Evolutionary conservation across 2,329 filamentous ascomycete species (phyloP), one percentile per base, ranked within the genome.

Genomic region (Ophidiomyces ophidiicola): DNA sequence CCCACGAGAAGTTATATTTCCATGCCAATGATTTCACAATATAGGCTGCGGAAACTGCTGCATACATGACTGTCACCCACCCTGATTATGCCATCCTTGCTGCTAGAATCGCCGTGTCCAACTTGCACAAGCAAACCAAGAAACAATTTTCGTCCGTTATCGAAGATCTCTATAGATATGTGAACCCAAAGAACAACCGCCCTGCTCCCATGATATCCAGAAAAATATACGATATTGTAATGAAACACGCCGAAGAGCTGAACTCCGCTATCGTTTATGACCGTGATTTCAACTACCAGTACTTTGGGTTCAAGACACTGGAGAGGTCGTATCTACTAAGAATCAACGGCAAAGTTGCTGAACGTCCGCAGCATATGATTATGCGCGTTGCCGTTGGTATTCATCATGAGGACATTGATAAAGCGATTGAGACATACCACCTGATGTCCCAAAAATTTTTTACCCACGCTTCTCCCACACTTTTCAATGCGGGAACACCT

Each of bases 41-140:
- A 24, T 54, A 96, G 88, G 90, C 90, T 58, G 90, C 90, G 54
- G 90, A 98, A 70, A 98, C 90, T 54, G 90, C 90, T 54, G 90
- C 90, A 43, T 98, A 98, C 71, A 98, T 98, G 90, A 98, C 90
- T 45, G 88, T 94, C 53, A 98, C 88, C 47, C 90, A 98, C 63
- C 90, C 90, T 55, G 90, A 98, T 69, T 98, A 98, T 63, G 90
- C 90, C 61, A 92, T 96, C 60, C 85, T 98, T 44, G 90, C 90
- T 49, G 90, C 90, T 50, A 87, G 90, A 67, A 96, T 98, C 59
- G 90, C 90, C 52, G 90, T 98, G 40, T 98, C 90, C 57, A 98
- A 98, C 70, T 81, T 98, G 44, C 90, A 98, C 79, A 98, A 98
- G 70, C 90, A 98, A 74, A 98, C 90, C 49, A 96, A 96, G 76